Base-by-base conservation (phyloP, 345 rosid species). In the Laguncularia racemosa region DNA sequence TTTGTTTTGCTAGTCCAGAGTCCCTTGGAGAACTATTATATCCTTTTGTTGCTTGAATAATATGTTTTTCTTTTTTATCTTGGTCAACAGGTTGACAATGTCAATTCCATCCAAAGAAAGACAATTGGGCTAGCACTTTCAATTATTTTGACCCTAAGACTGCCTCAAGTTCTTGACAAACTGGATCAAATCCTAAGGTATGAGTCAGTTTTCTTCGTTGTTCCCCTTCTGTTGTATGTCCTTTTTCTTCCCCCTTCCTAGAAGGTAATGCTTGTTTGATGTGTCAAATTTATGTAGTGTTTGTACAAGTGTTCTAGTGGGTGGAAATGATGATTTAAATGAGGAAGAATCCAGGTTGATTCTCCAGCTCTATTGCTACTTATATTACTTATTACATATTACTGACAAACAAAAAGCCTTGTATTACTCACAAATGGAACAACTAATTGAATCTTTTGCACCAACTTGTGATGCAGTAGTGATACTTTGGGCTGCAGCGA, bases 131-230 rank as follows among this genome's bases (percentile, higher is more conserved):
- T 93, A 48, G 97, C 96, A 33, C 96, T 93, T 58, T 85, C 99
- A 48, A 78, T 89, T 62, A 87, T 85, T 66, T 77, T 93, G 73
- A 85, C 97, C 11, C 71, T 93, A 33, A 76, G 95, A 75, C 69
- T 89, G 84, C 96, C 97, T 72, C 97, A 89, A 79, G 91, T 87
- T 58, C 83, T 89, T 14, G 96, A 93, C 66, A 87, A 79, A 70
- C 92, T 93, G 68, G 97, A 89, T 78, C 95, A 68, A 61, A 93
- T 93, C 72, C 74, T 93, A 28, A 87, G 97, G 99, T 93, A 67
- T 33, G 62, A 28, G 44, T 20, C 16, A 23, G 26, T 44, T 16
- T 0, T 46, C 20, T 7, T 12, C 14, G 53, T 3, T 43, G 38
- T 17, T 60, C 18, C 17, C 19, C 48, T 46, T 58, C 58, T 28